Percentiles rank a stretch among this genome's conserved stretches.
These are phyloP conservation scores for Saccharata proteae DNA, from an alignment of 2,329 filamentous ascomycete species.

Conservation along the genomic window DNA sequence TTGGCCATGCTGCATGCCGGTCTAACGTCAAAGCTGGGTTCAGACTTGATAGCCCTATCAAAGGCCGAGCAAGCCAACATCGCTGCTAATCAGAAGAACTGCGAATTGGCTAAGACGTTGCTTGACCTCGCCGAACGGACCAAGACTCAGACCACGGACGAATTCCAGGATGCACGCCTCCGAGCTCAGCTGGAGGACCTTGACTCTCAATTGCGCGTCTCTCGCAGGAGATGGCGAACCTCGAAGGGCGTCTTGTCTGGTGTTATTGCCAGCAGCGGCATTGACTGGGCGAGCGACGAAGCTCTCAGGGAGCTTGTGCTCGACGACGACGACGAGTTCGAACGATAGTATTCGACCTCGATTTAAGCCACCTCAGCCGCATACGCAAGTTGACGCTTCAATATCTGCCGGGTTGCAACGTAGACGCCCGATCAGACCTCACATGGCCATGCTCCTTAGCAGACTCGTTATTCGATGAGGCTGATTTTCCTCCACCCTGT, in stretches of 20 bases:
- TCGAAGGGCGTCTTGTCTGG: constrained; percentile 71
- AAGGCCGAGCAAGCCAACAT: constrained; percentile 47
- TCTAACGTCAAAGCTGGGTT: constrained; percentile 42
- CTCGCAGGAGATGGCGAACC: constrained; percentile 56
- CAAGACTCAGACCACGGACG: constrained; percentile 40
- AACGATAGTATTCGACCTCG: no score
- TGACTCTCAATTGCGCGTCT: constrained; percentile 48
- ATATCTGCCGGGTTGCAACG: no score
- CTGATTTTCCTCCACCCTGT: no score
- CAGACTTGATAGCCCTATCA: constrained; percentile 41
- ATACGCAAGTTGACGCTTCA: no score
- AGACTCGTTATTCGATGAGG: no score
- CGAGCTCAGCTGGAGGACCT: constrained; percentile 45
- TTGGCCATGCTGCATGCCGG: constrained; percentile 52
- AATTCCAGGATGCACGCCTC: constrained; percentile 41
- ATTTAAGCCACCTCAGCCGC: no score
- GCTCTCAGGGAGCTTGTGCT: constrained; percentile 57
- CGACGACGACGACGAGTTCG: constrained; percentile 43
- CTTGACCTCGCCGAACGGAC: constrained; percentile 49
- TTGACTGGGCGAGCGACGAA: constrained; percentile 67
- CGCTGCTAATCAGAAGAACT: constrained; percentile 47
- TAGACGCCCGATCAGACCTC: no score
- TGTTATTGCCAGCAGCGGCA: constrained; percentile 66
- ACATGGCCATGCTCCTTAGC: no score
- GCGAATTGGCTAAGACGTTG: constrained; percentile 49